Percentiles rank a stretch among this genome's conserved stretches.
phyloP scores from a whole-genome alignment of 164 flowering plant species.

The Houttuynia cordata region DNA sequence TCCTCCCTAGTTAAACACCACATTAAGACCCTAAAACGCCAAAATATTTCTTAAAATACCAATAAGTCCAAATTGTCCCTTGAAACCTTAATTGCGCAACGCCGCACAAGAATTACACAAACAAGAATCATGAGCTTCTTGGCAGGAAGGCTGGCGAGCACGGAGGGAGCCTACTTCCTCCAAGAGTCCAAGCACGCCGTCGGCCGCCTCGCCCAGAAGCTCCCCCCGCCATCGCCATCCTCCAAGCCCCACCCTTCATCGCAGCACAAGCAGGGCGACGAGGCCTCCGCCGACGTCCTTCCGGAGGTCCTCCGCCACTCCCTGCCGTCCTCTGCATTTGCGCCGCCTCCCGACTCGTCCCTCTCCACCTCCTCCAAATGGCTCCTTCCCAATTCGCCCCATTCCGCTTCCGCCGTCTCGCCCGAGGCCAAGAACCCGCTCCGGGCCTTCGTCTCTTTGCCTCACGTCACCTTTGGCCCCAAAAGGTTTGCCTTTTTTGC shows the following conservation, averaged over 20 bases:
- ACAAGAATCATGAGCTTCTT: slow-evolving; percentile 79
- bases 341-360: slow-evolving; percentile 23
- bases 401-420: slow-evolving; percentile 15
- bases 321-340: slow-evolving; percentile 32
- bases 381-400: slow-evolving; percentile 18
- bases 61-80: no score
- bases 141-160: slow-evolving; percentile 69
- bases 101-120: no score
- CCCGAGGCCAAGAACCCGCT: slow-evolving; percentile 60
- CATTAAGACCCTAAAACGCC: no score
- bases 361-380: slow-evolving; percentile 42
- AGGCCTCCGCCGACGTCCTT: slow-evolving; percentile 54
- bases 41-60: no score
- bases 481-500: slow-evolving; percentile 22
- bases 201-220: slow-evolving; percentile 33
- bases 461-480: slow-evolving; percentile 86
- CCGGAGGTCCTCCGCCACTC: slow-evolving; percentile 79
- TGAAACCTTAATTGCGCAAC: no score
- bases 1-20: no score
- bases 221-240: slow-evolving; percentile 12
- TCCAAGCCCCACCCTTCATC: slow-evolving; percentile 1
- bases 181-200: slow-evolving; percentile 83
- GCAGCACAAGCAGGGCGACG: slow-evolving; percentile 5
- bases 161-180: slow-evolving; percentile 65
- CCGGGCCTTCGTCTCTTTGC: slow-evolving; percentile 54